Evolutionary conservation across 2,329 filamentous ascomycete genomes (phyloP).

Genomic region (Coniochaeta pulveracea): DNA sequence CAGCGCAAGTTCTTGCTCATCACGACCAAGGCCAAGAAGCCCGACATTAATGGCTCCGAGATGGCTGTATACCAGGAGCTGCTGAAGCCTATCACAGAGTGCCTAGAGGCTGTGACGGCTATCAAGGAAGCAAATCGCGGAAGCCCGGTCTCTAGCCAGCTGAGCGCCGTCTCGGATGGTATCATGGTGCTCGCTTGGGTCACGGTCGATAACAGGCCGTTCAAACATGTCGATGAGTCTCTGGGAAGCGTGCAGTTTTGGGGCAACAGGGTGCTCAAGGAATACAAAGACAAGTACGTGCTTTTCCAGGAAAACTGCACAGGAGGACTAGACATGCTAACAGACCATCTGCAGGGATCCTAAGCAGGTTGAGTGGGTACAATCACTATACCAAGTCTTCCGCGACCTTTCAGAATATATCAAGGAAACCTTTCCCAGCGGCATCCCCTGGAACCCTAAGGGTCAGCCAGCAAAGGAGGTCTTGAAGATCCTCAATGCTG

Average conservation of each 20-base stretch:
- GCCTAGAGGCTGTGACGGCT: conserved; percentile 66
- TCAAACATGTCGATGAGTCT: conserved; percentile 75
- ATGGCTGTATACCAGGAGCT: conserved; percentile 62
- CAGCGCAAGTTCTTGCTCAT: conserved; percentile 84
- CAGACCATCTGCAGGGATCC: conserved; percentile 45
- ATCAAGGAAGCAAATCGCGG: conserved; percentile 74
- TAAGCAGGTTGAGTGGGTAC: conserved; percentile 77
- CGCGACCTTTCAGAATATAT: conserved; percentile 74
- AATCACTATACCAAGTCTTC: conserved; percentile 86
- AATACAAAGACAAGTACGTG: conserved; percentile 61
- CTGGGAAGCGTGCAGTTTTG: conserved; percentile 83
- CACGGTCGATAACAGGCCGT: conserved; percentile 69
- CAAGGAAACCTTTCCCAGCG: conserved; percentile 69
- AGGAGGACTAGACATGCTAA: conserved; percentile 5
- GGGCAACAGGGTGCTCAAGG: conserved; percentile 86
- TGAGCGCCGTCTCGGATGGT: conserved; percentile 81
- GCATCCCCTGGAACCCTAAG: conserved; percentile 77
- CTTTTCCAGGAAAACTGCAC: background rate
- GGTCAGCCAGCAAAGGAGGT: conserved; percentile 63
- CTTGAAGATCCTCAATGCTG: conserved; percentile 42
- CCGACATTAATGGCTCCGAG: conserved; percentile 51
- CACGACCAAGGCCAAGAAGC: conserved; percentile 85
- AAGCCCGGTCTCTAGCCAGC: conserved; percentile 64
- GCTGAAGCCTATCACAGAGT: conserved; percentile 76
- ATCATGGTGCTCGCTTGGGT: conserved; percentile 89